phyloP scores from a whole-genome alignment of 345 rosid species.

The Aegle marmelos region DNA sequence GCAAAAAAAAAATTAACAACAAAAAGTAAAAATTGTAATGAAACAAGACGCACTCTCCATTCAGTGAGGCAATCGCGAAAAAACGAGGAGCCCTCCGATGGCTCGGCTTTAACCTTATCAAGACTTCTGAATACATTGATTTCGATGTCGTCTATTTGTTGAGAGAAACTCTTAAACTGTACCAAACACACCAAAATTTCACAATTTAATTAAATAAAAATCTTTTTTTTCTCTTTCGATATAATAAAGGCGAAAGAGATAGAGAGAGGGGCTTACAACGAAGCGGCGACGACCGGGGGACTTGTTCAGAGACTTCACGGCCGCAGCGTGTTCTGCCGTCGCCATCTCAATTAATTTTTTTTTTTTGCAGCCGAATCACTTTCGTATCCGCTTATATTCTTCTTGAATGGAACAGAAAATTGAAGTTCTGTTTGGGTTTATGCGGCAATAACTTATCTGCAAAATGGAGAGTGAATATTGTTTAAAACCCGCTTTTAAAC shows the following conservation, averaged over 20 bases:
- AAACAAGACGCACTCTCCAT: constrained; percentile 68
- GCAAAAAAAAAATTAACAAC: too few relatives aligned
- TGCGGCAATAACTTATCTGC: too few relatives aligned
- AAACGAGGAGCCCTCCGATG: constrained; percentile 77
- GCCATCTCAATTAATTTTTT: constrained; percentile 30
- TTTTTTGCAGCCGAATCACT: background rate
- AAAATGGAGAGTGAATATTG: too few relatives aligned
- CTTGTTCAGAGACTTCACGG: constrained; percentile 84
- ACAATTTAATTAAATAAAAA: background rate
- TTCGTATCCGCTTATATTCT: background rate
- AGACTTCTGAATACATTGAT: constrained; percentile 68
- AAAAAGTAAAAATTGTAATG: background rate
- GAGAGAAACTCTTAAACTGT: constrained; percentile 75
- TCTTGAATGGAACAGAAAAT: background rate
- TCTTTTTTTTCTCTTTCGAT: background rate
- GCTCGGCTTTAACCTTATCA: constrained; percentile 59
- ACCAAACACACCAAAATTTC: background rate
- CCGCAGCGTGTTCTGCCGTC: constrained; percentile 55
- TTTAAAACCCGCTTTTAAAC: too few relatives aligned
- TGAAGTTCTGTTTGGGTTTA: too few relatives aligned
- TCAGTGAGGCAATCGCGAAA: constrained; percentile 76
- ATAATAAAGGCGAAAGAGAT: background rate
- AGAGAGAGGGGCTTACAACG: constrained; percentile 38
- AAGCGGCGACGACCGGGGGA: constrained; percentile 70
- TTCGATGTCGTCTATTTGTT: constrained; percentile 72